These are phyloP conservation scores for Murraya paniculata DNA, from an alignment of 345 rosid species.

Conservation along the genomic window DNA sequence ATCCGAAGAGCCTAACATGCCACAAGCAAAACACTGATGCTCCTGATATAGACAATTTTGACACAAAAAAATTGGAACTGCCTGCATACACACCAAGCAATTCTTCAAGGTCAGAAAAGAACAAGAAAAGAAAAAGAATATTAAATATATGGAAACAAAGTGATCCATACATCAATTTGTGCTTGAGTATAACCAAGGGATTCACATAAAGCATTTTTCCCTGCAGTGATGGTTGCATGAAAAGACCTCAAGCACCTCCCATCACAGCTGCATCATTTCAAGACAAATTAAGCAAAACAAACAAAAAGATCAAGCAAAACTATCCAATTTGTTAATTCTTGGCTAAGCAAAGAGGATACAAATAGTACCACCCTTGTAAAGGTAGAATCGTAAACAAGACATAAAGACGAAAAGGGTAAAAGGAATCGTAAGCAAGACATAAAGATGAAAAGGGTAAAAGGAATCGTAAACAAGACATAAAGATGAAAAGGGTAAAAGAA, in stretches of 20 bases:
- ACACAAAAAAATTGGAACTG: slow-evolving; percentile 45
- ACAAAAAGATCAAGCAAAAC: background rate
- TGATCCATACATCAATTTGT: slow-evolving; percentile 47
- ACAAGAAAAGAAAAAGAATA: background rate
- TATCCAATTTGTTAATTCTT: background rate
- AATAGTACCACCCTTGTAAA: background rate
- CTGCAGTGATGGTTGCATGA: slow-evolving; percentile 53
- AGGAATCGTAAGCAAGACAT: too few relatives aligned
- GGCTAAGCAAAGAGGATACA: background rate
- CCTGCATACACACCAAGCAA: slow-evolving; percentile 37
- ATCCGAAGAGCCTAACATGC: slow-evolving; percentile 59
- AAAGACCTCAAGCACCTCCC: slow-evolving; percentile 75
- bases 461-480: background rate
- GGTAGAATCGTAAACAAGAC: background rate
- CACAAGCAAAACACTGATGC: slow-evolving; percentile 77
- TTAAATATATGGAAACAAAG: slow-evolving; percentile 7
- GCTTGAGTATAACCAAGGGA: slow-evolving; percentile 50
- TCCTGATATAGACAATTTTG: slow-evolving; percentile 48
- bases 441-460: background rate
- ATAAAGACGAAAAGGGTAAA: background rate
- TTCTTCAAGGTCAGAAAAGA: background rate
- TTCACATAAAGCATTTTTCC: slow-evolving; percentile 34
- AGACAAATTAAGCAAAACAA: slow-evolving; percentile 3
- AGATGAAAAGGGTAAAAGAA: background rate
- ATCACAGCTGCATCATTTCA: slow-evolving; percentile 46